Conservation (phyloP, 305 asterid species). For the Fraxinus sp. region DNA sequence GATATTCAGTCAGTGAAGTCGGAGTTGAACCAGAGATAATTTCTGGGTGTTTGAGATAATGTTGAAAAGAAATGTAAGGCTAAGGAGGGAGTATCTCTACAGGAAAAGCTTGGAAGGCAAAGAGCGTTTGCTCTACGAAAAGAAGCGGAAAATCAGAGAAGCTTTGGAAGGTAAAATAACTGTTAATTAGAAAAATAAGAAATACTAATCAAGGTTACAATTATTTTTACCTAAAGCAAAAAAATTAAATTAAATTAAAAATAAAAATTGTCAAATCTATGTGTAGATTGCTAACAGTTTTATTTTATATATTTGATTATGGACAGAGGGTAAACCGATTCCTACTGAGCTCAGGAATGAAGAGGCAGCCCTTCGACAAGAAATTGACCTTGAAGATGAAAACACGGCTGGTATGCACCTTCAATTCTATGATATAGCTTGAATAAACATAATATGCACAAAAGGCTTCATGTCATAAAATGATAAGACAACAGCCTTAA, state of each 20-base stretch:
- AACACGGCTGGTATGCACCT: constrained; percentile 57
- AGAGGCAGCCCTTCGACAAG: constrained; percentile 83
- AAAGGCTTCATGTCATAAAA: background rate
- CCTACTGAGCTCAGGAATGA: constrained; percentile 97
- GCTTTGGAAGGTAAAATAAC: constrained; percentile 59
- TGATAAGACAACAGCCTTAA: background rate
- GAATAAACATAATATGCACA: background rate
- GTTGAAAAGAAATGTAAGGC: constrained; percentile 74
- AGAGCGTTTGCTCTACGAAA: constrained; percentile 79
- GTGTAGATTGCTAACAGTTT: background rate
- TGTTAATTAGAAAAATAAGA: background rate
- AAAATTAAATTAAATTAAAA: background rate
- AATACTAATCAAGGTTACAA: background rate
- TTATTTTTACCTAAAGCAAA: background rate
- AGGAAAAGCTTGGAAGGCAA: constrained; percentile 86
- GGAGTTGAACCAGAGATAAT: background rate
- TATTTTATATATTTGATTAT: background rate
- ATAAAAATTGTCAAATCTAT: background rate
- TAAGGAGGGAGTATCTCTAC: constrained; percentile 77
- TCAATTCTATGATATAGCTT: background rate
- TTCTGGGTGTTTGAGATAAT: constrained; percentile 28
- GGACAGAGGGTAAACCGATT: constrained; percentile 83
- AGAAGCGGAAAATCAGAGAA: constrained; percentile 78
- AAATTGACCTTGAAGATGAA: constrained; percentile 92
- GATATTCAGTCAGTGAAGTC: background rate